Base-by-base conservation (phyloP, 352 stramenopile genomes). In the Phytophthora pisi region DNA sequence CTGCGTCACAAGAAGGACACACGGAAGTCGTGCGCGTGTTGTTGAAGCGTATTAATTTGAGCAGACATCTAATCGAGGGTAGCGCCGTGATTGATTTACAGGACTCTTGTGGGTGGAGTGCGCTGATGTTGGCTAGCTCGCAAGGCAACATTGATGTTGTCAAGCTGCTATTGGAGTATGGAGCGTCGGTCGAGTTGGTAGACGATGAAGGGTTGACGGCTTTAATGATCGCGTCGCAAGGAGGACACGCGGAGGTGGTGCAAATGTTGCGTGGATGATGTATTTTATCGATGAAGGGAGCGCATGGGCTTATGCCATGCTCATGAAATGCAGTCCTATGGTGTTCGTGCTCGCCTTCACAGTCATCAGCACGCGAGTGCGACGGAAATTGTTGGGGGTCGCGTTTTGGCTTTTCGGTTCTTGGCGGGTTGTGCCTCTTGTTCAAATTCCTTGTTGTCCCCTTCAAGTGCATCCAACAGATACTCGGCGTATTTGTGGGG, bases 261-360 rank as follows among this genome's bases (percentile, higher is more conserved):
- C 30, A 34, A 34, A 34, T 34, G 1, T 11, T 34, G 30, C 30
- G 30, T 34, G 9, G 30, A 34, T 34, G 30, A 26, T 26, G 24
- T 26, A 26, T 26, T 26, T 26, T 26, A 26, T 26, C 24, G 24
- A 26, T 26, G 24, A 26, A 26, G 24, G 24, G 24, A 26, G 24
- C 24, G 24, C 24, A 26, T 26, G 24, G 24, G 24, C 2, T 2
- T 26, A 26, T 26, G 24, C 24, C 24, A 26, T 26, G 24, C 24
- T 26, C 24, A 26, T 26, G 24, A 26, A 26, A 26, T 68, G 59
- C 51, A 86, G 81, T 52, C 46, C 80, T 0, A 20, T 66, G 13
- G 45, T 72, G 11, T 92, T 90, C 52, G 13, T 84, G 6, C 23
- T 82, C 36, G 31, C 57, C 1, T 81, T 86, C 30, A 8, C 70